Base-by-base conservation (phyloP, 768 basidiomycete species). In the Mycena olivaceomarginata region DNA sequence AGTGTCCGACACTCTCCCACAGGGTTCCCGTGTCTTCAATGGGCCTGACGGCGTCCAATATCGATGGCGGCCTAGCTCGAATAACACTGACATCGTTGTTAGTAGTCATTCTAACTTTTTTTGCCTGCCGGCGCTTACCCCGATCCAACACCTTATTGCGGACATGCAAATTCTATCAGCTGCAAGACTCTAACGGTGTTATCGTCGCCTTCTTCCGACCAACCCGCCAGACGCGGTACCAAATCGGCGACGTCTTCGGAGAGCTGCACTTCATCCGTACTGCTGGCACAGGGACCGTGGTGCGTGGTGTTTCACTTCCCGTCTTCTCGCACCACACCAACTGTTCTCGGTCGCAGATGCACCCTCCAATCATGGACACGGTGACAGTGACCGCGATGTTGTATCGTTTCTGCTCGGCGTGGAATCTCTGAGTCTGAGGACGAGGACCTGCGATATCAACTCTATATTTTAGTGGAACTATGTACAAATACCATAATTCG, bases 341-440 rank as follows among this genome's bases (percentile, higher is more conserved):
- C 79, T 59, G 67, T 78, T 77, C 48, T 62, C 77, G 68, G 82
- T 57, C 77, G 67, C 82, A 96, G 95, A 94, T 92, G 89, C 95
- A 96, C 83, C 95, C 95, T 67, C 96, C 96, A 79, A 93, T 97
- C 85, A 97, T 97, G 96, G 95, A 97, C 88, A 93, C 92, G 60
- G 95, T 97, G 76, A 94, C 94, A 39, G 92, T 97, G 80, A 95
- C 95, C 40, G 92, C 92, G 70, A 96, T 96, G 95, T 89, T 97
- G 46, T 96, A 95, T 86, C 93, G 96, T 64, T 95, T 95, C 84
- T 94, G 94, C 80, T 88, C 86, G 59, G 83, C 88, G 65, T 91
- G 88, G 88, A 90, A 90, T 80, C 84, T 91, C 63, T 90, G 83
- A 60, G 59, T 11, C 15, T 20, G n/a, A 65, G 37, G 43, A 45